These are phyloP conservation scores for Phytomonas sp. DNA, from an alignment of 208 protist species.

Conservation along the genomic window DNA sequence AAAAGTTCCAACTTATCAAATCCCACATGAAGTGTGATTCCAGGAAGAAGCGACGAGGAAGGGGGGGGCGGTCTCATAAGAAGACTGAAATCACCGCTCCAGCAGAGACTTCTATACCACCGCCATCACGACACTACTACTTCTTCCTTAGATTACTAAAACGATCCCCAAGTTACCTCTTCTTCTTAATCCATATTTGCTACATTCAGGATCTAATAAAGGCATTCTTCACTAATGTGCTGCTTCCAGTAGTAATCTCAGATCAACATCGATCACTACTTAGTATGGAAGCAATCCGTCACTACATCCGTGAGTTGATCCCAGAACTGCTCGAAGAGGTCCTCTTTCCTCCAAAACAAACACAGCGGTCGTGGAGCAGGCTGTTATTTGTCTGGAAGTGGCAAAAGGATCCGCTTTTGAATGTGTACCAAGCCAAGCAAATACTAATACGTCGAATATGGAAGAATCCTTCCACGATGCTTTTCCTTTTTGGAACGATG, in stretches of 20 bases:
- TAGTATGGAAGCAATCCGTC: constrained; percentile 2
- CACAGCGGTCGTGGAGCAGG: constrained; percentile 3
- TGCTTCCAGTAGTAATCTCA: background rate
- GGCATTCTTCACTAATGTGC: constrained; percentile 3
- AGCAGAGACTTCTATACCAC: background rate
- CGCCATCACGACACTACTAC: background rate
- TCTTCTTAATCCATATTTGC: constrained; percentile 9
- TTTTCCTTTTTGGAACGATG: constrained; percentile 13
- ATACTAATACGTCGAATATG: constrained; percentile 9
- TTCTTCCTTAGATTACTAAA: background rate
- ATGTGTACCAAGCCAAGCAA: background rate
- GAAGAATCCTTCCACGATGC: constrained; percentile 15
- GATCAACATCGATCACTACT: background rate
- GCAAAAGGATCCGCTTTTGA: background rate
- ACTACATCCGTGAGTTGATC: constrained; percentile 3
- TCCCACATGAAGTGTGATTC: background rate
- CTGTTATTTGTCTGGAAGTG: background rate
- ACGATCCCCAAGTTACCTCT: constrained; percentile 4
- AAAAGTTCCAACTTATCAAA: background rate
- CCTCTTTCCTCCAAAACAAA: constrained; percentile 7
- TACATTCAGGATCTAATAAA: constrained; percentile 4
- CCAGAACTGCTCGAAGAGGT: constrained; percentile 4
- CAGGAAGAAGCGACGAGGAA: background rate
- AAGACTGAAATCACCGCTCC: background rate
- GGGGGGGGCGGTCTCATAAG: background rate